A percentile compares a stretch with the other conserved stretches of the same genome.
Conservation (phyloP, 1,139 yeast species). For the Geotrichum macrosporum region DNA sequence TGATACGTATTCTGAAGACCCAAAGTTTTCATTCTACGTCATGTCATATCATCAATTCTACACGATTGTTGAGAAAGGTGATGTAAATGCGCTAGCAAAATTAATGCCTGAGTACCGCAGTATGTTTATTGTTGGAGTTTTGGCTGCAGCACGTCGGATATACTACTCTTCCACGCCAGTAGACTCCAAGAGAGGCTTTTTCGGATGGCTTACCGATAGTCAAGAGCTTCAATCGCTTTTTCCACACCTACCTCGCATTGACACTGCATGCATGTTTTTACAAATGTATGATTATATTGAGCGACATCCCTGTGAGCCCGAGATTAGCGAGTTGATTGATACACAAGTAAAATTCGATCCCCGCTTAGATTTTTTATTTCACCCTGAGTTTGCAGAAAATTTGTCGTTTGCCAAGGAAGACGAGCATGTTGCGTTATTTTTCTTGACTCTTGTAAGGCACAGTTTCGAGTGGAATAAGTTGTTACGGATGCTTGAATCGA, state of each 20-base stretch:
- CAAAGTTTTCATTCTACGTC: not conserved
- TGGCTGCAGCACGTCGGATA: slow-evolving; percentile 1
- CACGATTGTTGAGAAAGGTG: not conserved
- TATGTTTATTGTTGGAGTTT: slow-evolving; percentile 8
- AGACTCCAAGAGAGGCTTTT: not conserved
- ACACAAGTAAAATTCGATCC: not conserved
- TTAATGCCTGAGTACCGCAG: slow-evolving; percentile 1
- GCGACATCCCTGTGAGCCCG: not conserved
- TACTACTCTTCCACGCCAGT: not conserved
- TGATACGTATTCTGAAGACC: not conserved
- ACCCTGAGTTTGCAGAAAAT: not conserved
- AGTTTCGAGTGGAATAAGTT: not conserved
- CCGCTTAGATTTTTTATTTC: not conserved
- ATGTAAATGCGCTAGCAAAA: not conserved
- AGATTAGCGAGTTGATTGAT: slow-evolving; percentile 1
- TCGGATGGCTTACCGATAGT: slow-evolving; percentile 6
- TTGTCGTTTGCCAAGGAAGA: slow-evolving; percentile 1
- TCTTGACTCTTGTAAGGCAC: not conserved
- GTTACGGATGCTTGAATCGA: not conserved
- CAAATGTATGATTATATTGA: slow-evolving; percentile 3
- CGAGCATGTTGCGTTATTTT: not conserved
- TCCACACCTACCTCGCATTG: slow-evolving; percentile 1
- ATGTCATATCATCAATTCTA: not conserved
- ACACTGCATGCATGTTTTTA: slow-evolving; percentile 7
- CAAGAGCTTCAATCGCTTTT: slow-evolving; percentile 8